Evolutionary conservation across 2,329 filamentous ascomycete genomes (phyloP), one percentile per base, ranked within the genome.

Genomic region (Camillea tinctor): DNA sequence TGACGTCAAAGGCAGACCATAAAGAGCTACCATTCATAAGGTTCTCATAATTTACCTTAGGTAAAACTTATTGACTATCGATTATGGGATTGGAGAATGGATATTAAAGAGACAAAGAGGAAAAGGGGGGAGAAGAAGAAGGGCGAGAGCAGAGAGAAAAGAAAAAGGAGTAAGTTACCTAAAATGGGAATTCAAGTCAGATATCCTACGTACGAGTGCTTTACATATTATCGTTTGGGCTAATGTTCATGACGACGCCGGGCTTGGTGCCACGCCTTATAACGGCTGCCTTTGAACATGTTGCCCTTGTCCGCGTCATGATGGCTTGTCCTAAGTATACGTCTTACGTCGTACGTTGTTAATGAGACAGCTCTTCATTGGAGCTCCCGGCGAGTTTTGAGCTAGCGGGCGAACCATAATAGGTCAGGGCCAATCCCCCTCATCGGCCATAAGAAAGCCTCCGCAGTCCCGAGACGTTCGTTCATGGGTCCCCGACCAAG

Each of bases 261-360:
- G 5, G n/a, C n/a, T n/a, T n/a, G n/a, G 36, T 44, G 4, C 36
- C n/a, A 44, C 26, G 58, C 36, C 55, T 51, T 17, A 53, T 40
- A 23, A 23, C 13, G 4, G 24, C 11, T 52, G 15, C 23, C 51
- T 54, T 22, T 30, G 50, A 57, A 64, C 58, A 58, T 61, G 26
- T 59, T 62, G 55, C 60, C 61, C 52, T 52, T 61, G 50, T 64
- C 59, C 60, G 63, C 64, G 64, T 66, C 63, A 66, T 66, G 61
- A 62, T 57, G 44, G 56, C 19, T 56, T 9, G 2, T 7, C 26
- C 26, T 30, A 30, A 30, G 15, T 56, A 54, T 58, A 60, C 56
- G 54, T 55, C 58, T 57, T 60, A 58, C 53, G 56, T 58, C 53
- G 60, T 62, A 57, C 56, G 57, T 61, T 55, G 60, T 58, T 23